Conservation (phyloP, 2,329 filamentous ascomycete genomes). For the Sporothrix brunneoviolacea region DNA sequence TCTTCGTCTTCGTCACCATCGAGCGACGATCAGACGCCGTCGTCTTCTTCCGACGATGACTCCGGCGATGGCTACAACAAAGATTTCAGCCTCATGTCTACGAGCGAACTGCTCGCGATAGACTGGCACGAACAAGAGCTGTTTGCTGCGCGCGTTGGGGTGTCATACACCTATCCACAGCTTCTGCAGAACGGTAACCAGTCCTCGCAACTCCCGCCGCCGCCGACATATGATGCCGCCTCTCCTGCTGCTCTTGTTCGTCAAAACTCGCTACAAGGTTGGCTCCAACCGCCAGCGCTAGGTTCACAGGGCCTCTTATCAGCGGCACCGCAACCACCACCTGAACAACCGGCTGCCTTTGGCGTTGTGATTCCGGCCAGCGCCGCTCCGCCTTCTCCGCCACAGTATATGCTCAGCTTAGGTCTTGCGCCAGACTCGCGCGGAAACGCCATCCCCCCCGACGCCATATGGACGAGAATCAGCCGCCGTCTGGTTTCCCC, state of each 20-base stretch:
- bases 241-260: neutral
- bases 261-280: neutral
- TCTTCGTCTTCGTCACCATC: conserved; percentile 4
- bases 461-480: conserved; percentile 56
- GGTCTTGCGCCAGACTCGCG: conserved; percentile 44
- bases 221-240: neutral
- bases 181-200: conserved; percentile 6
- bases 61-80: conserved; percentile 26
- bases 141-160: conserved; percentile 35
- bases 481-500: conserved; percentile 49
- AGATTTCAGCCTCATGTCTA: conserved; percentile 44
- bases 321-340: neutral
- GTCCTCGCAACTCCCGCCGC: neutral
- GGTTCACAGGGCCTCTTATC: conserved; percentile 14
- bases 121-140: conserved; percentile 33
- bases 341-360: conserved; percentile 9
- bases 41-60: conserved; percentile 27
- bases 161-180: conserved; percentile 33
- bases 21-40: neutral
- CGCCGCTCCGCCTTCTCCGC: conserved; percentile 16
- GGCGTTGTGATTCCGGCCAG: conserved; percentile 17
- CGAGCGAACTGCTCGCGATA: conserved; percentile 46
- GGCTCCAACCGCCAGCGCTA: neutral
- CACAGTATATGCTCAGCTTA: conserved; percentile 16
- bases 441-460: conserved; percentile 48